phyloP scores from a whole-genome alignment of 116 monocot species.

The Trichopus zeylanicus region DNA sequence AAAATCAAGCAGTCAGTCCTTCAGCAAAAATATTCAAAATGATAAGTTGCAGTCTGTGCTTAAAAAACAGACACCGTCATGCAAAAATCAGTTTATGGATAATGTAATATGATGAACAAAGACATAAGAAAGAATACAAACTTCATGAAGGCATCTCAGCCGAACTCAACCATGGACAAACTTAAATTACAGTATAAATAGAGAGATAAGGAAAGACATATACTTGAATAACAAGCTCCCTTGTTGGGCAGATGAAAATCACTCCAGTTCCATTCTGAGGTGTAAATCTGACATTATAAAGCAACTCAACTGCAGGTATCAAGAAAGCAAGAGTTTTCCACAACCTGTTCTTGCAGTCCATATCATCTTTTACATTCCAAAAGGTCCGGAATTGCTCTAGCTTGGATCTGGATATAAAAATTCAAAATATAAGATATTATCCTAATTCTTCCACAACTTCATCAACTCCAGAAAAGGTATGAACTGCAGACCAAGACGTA shows the following conservation, averaged over 20 bases:
- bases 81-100: too few relatives aligned
- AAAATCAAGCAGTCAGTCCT: too few relatives aligned
- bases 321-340: slow-evolving; percentile 93
- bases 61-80: too few relatives aligned
- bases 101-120: too few relatives aligned
- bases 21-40: too few relatives aligned
- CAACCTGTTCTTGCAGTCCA: slow-evolving; percentile 94
- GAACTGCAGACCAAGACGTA: too few relatives aligned
- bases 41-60: too few relatives aligned
- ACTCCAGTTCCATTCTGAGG: slow-evolving; percentile 75
- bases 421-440: too few relatives aligned
- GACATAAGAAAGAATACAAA: too few relatives aligned
- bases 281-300: slow-evolving; percentile 47
- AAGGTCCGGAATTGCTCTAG: slow-evolving; percentile 55
- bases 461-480: too few relatives aligned
- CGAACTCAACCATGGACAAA: background rate
- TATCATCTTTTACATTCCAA: slow-evolving; percentile 72
- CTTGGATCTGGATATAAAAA: slow-evolving; percentile 63
- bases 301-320: slow-evolving; percentile 75
- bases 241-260: slow-evolving; percentile 80
- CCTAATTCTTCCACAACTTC: too few relatives aligned
- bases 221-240: slow-evolving; percentile 92
- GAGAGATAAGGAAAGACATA: background rate
- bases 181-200: background rate
- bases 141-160: background rate